phyloP scores from a whole-genome alignment of 257 asterid genomes.

The Jacaranda copaia region DNA sequence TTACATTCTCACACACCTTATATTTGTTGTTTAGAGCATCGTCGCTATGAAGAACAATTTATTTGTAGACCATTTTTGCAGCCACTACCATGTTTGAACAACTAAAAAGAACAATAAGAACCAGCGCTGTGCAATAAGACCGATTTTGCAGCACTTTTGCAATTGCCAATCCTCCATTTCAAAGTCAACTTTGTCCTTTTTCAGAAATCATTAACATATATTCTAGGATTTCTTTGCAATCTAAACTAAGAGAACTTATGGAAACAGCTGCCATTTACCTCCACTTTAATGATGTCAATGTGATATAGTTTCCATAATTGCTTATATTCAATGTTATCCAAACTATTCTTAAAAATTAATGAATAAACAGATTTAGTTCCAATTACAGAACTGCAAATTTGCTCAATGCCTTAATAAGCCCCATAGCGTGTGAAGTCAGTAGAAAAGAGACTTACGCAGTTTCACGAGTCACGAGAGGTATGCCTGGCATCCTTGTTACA shows the following conservation, averaged over 20 bases:
- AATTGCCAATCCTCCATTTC: background rate
- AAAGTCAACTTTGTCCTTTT: background rate
- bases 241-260: background rate
- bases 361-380: background rate
- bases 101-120: conserved; percentile 21
- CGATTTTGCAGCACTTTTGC: conserved; percentile 25
- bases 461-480: conserved; percentile 89
- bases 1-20: conserved; percentile 1
- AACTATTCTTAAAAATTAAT: conserved; percentile 6
- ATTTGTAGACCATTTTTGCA: background rate
- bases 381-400: conserved; percentile 13
- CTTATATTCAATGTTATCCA: background rate
- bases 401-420: background rate
- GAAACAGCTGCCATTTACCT: conserved; percentile 11
- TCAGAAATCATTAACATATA: background rate
- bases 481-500: conserved; percentile 85
- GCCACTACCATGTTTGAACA: conserved; percentile 14
- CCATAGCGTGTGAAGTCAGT: background rate
- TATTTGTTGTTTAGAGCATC: conserved; percentile 10
- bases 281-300: conserved; percentile 4
- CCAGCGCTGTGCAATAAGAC: background rate
- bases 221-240: conserved; percentile 20
- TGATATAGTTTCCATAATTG: conserved; percentile 1
- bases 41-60: conserved; percentile 13
- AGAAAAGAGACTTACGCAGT: conserved; percentile 63